Conservation (phyloP, 2,329 filamentous ascomycete species). For the Trichoderma aggressivum region DNA sequence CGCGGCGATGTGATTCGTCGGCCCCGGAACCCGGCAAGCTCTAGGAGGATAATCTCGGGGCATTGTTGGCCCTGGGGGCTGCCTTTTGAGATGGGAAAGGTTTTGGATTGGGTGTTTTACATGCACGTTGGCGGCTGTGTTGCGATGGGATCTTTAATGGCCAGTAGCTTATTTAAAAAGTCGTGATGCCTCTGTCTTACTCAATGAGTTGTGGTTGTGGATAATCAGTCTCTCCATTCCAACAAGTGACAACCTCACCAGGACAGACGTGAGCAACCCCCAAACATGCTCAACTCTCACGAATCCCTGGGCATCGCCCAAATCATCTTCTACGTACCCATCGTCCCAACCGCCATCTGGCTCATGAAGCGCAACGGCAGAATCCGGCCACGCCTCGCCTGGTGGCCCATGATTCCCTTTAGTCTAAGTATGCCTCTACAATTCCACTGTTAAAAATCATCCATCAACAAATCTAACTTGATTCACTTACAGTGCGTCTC, state of each 20-base stretch:
- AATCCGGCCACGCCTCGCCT: conserved; percentile 28
- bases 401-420: conserved; percentile 28
- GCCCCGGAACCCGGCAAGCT: not conserved
- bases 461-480: not conserved
- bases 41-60: not conserved
- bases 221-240: not conserved
- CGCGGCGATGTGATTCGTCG: not conserved
- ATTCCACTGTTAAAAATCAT: not conserved
- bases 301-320: conserved; percentile 27
- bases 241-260: not conserved
- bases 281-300: conserved; percentile 24
- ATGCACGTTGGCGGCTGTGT: not conserved
- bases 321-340: conserved; percentile 28
- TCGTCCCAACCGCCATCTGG: conserved; percentile 25
- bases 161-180: not conserved
- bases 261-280: not conserved
- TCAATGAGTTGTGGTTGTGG: not conserved
- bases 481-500: conserved; percentile 25
- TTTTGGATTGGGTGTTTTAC: not conserved
- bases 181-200: not conserved
- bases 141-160: not conserved
- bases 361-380: conserved; percentile 28
- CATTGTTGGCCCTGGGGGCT: not conserved
- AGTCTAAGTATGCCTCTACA: conserved; percentile 22
- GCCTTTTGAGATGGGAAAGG: not conserved